Conservation (phyloP, 2,329 filamentous ascomycete genomes). For the Aspergillus calidoustus region DNA sequence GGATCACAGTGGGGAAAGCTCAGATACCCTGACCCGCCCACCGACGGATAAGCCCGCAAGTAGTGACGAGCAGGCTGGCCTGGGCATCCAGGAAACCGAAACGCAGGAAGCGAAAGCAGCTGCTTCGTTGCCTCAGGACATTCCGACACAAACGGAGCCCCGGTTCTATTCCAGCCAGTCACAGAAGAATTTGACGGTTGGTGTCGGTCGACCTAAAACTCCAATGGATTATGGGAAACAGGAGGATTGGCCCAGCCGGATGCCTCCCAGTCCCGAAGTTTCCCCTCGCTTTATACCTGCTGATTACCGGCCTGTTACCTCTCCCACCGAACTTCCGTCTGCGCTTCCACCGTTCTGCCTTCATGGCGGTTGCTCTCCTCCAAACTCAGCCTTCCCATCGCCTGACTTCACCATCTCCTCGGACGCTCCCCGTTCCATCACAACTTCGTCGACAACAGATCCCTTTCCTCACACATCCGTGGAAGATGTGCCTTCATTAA, state of each 20-base stretch:
- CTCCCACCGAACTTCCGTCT: slow-evolving; percentile 45
- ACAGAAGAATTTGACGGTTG: slow-evolving; percentile 28
- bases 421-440: slow-evolving; percentile 48
- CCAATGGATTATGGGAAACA: slow-evolving; percentile 36
- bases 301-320: slow-evolving; percentile 48
- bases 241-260: slow-evolving; percentile 33
- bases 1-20: slow-evolving; percentile 30
- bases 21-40: slow-evolving; percentile 32
- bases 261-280: slow-evolving; percentile 40
- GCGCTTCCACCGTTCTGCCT: slow-evolving; percentile 47
- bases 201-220: slow-evolving; percentile 27
- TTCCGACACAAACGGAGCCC: slow-evolving; percentile 2
- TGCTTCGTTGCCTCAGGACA: slow-evolving; percentile 8
- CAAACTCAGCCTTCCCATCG: slow-evolving; percentile 51
- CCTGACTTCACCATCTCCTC: slow-evolving; percentile 48
- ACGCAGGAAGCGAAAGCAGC: slow-evolving; percentile 9
- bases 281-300: slow-evolving; percentile 42
- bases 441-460: slow-evolving; percentile 48
- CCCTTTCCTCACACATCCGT: slow-evolving; percentile 48
- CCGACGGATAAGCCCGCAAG: slow-evolving; percentile 16
- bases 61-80: slow-evolving; percentile 27
- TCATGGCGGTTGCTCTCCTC: slow-evolving; percentile 41
- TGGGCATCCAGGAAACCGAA: slow-evolving; percentile 34
- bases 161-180: slow-evolving; percentile 20
- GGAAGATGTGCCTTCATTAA: slow-evolving; percentile 56